These are phyloP conservation scores for Musa troglodytarum DNA, from an alignment of 176 grass and related monocot species.

Conservation along the genomic window DNA sequence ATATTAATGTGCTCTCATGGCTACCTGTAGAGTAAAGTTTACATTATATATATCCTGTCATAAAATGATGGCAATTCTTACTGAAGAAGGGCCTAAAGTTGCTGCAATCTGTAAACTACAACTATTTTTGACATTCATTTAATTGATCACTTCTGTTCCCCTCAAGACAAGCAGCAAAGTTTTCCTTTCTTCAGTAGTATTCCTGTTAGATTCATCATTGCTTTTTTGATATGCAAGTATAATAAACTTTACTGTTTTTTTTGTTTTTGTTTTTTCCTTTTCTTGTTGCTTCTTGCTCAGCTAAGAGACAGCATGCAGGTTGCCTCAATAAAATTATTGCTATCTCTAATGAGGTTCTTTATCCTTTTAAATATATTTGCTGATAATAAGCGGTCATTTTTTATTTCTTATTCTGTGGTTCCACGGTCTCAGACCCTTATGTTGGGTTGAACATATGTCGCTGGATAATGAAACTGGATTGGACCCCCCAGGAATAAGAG, in stretches of 20 bases:
- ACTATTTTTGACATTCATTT: not conserved
- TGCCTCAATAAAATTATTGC: not conserved
- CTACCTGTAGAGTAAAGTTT: no score
- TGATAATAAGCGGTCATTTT: conserved; percentile 1
- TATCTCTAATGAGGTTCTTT: not conserved
- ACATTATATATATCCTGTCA: not conserved
- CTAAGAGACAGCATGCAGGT: no score
- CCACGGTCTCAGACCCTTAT: conserved; percentile 65
- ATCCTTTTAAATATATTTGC: conserved; percentile 1
- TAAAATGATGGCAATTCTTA: not conserved
- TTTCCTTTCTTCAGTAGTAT: not conserved
- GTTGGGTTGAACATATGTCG: conserved; percentile 98
- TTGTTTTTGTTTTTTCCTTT: no score
- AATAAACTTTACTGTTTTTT: no score
- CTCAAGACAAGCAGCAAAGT: no score
- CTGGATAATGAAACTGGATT: conserved; percentile 97
- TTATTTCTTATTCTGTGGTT: conserved; percentile 13
- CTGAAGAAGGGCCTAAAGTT: not conserved
- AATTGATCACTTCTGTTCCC: no score
- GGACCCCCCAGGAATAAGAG: conserved; percentile 81
- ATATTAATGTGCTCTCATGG: not conserved
- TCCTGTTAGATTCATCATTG: not conserved
- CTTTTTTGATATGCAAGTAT: no score
- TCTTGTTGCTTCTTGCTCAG: no score
- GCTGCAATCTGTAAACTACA: not conserved